Conservation (phyloP, 768 basidiomycete genomes). For the Calocera cornea region DNA sequence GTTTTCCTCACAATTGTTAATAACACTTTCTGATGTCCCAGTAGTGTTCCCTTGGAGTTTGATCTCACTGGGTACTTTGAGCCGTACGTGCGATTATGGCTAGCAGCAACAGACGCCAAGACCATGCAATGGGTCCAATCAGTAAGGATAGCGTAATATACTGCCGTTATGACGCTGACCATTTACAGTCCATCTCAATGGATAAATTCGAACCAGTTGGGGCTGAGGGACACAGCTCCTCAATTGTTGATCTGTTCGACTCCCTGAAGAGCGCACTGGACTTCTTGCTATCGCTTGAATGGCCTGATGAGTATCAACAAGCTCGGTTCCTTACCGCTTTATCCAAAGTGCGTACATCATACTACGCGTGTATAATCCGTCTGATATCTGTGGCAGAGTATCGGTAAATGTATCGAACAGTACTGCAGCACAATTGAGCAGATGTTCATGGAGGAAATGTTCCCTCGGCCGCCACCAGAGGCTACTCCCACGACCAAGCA, state of each 20-base stretch:
- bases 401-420: constrained; percentile 81
- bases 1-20: constrained; percentile 20
- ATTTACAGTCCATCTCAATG: constrained; percentile 54
- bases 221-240: constrained; percentile 79
- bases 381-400: constrained; percentile 42
- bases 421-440: constrained; percentile 81
- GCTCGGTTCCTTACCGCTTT: constrained; percentile 81
- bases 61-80: constrained; percentile 70
- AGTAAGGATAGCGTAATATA: constrained; percentile 34
- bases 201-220: constrained; percentile 80
- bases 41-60: constrained; percentile 35
- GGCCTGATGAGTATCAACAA: constrained; percentile 81
- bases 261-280: constrained; percentile 81
- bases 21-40: constrained; percentile 29
- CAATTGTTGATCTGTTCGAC: constrained; percentile 91
- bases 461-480: constrained; percentile 55
- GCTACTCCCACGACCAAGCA: constrained; percentile 66
- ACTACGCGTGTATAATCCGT: background rate
- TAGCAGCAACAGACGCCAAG: constrained; percentile 75
- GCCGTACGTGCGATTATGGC: constrained; percentile 77
- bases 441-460: constrained; percentile 92
- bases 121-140: constrained; percentile 90
- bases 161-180: background rate
- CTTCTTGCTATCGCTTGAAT: constrained; percentile 78
- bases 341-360: constrained; percentile 50